phyloP scores from a whole-genome alignment of 2,329 filamentous ascomycete genomes.

The Colletotrichum shisoi region DNA sequence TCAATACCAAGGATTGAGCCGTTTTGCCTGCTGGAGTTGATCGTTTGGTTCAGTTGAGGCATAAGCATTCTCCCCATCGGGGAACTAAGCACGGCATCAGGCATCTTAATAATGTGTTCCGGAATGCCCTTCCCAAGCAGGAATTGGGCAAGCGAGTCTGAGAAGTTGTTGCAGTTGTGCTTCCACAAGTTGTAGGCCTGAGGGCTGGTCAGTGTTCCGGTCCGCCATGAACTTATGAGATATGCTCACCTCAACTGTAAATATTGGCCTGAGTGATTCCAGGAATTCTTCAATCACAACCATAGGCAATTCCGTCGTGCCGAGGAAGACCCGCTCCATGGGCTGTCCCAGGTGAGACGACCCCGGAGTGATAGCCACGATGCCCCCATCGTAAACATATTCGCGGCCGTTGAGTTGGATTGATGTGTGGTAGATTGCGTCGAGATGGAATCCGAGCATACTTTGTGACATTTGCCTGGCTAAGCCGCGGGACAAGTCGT shows the following conservation, averaged over 20 bases:
- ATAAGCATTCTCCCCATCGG: slow-evolving; percentile 88
- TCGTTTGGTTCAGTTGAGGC: slow-evolving; percentile 68
- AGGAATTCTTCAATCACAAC: slow-evolving; percentile 88
- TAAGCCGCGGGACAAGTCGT: slow-evolving; percentile 75
- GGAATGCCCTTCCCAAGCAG: slow-evolving; percentile 89
- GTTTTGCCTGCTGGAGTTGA: slow-evolving; percentile 59
- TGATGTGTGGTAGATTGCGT: slow-evolving; percentile 95
- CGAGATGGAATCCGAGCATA: slow-evolving; percentile 69
- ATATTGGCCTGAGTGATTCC: slow-evolving; percentile 81
- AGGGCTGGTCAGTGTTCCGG: not conserved
- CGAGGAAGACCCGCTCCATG: slow-evolving; percentile 77
- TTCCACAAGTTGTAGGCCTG: slow-evolving; percentile 86
- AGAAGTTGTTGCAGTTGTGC: slow-evolving; percentile 99
- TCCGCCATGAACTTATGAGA: not conserved
- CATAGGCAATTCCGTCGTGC: slow-evolving; percentile 77
- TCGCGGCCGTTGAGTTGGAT: slow-evolving; percentile 85
- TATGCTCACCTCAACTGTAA: slow-evolving; percentile 73
- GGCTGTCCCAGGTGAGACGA: slow-evolving; percentile 86
- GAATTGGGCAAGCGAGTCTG: slow-evolving; percentile 90
- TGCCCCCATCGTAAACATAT: slow-evolving; percentile 88
- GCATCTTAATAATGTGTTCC: slow-evolving; percentile 83
- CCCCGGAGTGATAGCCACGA: slow-evolving; percentile 82
- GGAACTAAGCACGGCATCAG: slow-evolving; percentile 82
- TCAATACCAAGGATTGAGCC: slow-evolving; percentile 64
- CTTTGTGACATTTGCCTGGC: slow-evolving; percentile 64